Conservation (phyloP, 169 alveolate species). For the Theileria sp. region DNA sequence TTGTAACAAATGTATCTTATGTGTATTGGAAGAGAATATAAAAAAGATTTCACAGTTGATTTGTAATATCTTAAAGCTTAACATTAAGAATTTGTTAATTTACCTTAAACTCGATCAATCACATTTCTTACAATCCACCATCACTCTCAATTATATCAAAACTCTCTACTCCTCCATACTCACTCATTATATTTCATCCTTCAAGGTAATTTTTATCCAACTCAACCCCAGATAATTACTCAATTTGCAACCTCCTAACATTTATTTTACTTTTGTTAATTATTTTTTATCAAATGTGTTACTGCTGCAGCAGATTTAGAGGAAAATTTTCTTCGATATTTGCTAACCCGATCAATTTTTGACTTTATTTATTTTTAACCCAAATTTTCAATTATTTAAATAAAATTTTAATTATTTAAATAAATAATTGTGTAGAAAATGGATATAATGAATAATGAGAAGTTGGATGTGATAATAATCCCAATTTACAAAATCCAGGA, state of each 20-base stretch:
- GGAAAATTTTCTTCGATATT: too few species aligned
- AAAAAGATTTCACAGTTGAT: constrained; percentile 38
- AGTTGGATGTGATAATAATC: constrained; percentile 5
- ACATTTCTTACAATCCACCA: constrained; percentile 31
- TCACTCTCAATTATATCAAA: constrained; percentile 40
- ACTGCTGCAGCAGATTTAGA: too few species aligned
- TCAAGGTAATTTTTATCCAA: neutral
- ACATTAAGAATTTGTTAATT: constrained; percentile 17
- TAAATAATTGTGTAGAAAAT: constrained; percentile 5
- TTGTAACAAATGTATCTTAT: neutral
- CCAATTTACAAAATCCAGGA: neutral
- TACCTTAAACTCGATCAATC: constrained; percentile 30
- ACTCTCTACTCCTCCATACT: constrained; percentile 48
- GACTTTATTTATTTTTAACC: too few species aligned
- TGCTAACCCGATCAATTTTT: too few species aligned
- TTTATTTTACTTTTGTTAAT: neutral
- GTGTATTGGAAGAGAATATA: constrained; percentile 31
- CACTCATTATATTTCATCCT: neutral
- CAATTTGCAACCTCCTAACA: too few species aligned
- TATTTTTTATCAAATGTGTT: too few species aligned
- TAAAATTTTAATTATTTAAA: too few species aligned
- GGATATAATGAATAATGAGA: neutral
- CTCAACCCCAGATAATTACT: neutral
- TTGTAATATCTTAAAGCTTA: constrained; percentile 15
- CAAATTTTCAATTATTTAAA: too few species aligned